Base-by-base conservation (phyloP, 768 basidiomycete genomes). In the Serpula lacrymans region DNA sequence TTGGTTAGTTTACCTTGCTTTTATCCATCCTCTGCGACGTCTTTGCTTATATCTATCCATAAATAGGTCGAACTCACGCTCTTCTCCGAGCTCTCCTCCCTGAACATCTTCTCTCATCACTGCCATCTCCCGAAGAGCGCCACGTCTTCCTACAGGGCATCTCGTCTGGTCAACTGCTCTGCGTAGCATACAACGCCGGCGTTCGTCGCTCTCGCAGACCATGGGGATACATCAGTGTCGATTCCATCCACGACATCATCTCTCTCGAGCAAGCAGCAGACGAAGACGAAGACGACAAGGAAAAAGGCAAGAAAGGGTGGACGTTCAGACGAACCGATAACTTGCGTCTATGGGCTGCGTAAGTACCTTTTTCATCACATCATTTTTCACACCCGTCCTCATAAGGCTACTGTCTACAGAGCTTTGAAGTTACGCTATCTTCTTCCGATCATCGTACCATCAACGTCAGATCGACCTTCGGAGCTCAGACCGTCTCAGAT, bases 241-340 rank as follows among this genome's bases (percentile, higher is more conserved):
- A 84, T 42, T 77, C 80, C 2, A 79, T 95, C 13, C 92, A 94
- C 52, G 88, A 90, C 52, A 80, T 94, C 33, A 59, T 80, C 14
- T 68, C 74, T 3, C 74, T 89, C 12, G 86, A 88, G 55, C 65
- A 63, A 39, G 70, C 72, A 1, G 67, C 67, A 6, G 57, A 63
- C 10, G 60, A 57, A 16, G 52, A 48, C 0, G 53, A 50, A 18
- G 66, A 55, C 3, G 67, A 70, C 30, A 60, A 52, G 10, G 72
- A 74, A 43, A 69, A 66, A 33, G 57, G 57, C 5, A 78, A 72
- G 62, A 74, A 70, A 44, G 78, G 82, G 0, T 90, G 88, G 84
- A 90, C 90, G 14, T 94, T 91, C 57, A 68, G 92, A 45, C 65
- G 90, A 41, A 87, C 81, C 2, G 92, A 94, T 60, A 95, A 94